These are phyloP conservation scores for Coniferiporia weirii DNA, from an alignment of 1,284 basidiomycete genomes.

Conservation along the genomic window DNA sequence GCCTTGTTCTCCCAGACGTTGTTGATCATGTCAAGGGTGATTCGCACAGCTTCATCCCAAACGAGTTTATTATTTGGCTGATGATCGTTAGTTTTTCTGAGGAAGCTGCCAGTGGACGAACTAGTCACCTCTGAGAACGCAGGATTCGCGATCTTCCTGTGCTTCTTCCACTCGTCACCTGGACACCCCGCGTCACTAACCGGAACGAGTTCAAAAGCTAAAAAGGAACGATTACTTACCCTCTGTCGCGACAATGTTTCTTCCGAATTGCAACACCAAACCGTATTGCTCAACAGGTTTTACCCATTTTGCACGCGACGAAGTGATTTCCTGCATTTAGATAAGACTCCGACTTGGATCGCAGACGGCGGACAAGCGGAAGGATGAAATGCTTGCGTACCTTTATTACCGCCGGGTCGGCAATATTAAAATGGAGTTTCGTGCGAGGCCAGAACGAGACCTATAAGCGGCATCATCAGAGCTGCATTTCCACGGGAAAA, in stretches of 20 bases:
- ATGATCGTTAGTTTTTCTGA: background rate
- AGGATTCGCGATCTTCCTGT: conserved; percentile 35
- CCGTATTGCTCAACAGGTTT: conserved; percentile 28
- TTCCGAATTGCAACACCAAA: conserved; percentile 32
- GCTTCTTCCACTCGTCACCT: conserved; percentile 38
- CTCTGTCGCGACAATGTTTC: conserved; percentile 38
- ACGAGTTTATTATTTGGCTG: conserved; percentile 40
- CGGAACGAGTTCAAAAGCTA: background rate
- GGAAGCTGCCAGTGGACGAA: conserved; percentile 17
- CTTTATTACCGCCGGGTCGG: conserved; percentile 38
- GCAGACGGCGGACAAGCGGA: background rate
- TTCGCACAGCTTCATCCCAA: conserved; percentile 37
- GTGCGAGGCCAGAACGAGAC: conserved; percentile 15
- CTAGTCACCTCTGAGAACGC: conserved; percentile 35
- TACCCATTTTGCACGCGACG: conserved; percentile 2
- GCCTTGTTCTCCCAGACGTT: conserved; percentile 30
- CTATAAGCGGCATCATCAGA: background rate
- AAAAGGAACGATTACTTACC: conserved; percentile 16
- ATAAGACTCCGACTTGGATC: background rate
- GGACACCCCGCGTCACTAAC: background rate
- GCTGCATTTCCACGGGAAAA: background rate
- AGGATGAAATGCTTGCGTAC: conserved; percentile 19
- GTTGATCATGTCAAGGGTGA: conserved; percentile 41
- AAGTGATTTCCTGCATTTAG: conserved; percentile 14
- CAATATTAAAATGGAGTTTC: conserved; percentile 21